phyloP scores from a whole-genome alignment of 202 grass and related monocot species.

The Setaria italica region DNA sequence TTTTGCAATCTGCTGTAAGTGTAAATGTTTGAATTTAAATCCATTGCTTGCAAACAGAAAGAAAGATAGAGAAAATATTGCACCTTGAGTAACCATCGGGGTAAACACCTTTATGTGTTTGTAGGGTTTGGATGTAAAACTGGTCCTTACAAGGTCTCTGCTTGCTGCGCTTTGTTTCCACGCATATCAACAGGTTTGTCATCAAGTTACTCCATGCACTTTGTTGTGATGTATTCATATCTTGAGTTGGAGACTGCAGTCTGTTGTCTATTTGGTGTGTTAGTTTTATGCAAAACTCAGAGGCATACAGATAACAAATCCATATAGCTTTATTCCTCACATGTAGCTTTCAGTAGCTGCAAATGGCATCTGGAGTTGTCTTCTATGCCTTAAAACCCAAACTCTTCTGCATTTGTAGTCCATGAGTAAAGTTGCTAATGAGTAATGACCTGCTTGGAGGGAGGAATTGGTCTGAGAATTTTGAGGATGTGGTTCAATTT shows the following conservation, averaged over 20 bases:
- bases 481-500: neutral
- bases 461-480: neutral
- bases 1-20: conserved; percentile 77
- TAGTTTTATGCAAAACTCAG: neutral
- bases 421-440: neutral
- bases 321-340: neutral
- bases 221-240: neutral
- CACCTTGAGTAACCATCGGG: conserved; percentile 5
- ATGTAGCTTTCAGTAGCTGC: neutral
- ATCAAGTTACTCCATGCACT: neutral
- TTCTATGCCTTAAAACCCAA: neutral
- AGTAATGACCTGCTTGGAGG: neutral
- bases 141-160: conserved; percentile 55
- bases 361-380: neutral
- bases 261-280: neutral
- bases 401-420: neutral
- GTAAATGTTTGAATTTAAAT: conserved; percentile 27
- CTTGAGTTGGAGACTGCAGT: neutral
- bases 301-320: neutral
- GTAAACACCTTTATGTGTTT: conserved; percentile 20
- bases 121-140: conserved; percentile 54
- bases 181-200: conserved; percentile 60
- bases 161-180: conserved; percentile 61
- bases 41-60: neutral
- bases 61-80: neutral